A percentile compares a stretch with the other conserved stretches of the same genome.
phyloP scores from a whole-genome alignment of 1,284 basidiomycete genomes.

The Marasmius oreades region DNA sequence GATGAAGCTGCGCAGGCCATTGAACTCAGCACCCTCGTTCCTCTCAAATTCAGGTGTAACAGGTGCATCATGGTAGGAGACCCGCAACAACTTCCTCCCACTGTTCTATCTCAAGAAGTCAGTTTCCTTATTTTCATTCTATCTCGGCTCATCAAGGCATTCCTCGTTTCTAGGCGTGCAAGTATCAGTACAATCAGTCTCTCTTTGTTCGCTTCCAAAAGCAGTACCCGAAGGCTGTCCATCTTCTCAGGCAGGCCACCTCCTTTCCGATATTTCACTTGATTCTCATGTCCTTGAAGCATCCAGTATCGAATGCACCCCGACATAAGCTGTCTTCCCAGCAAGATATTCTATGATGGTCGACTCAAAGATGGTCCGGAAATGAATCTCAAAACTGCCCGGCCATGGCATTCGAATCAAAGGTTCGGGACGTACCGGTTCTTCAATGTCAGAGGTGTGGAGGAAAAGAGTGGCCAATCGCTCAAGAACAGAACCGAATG shows the following conservation, averaged over 20 bases:
- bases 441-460: slow-evolving; percentile 73
- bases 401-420: slow-evolving; percentile 81
- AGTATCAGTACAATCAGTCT: slow-evolving; percentile 84
- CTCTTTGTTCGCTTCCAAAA: slow-evolving; percentile 93
- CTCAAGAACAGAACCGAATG: slow-evolving; percentile 80
- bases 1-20: slow-evolving; percentile 99
- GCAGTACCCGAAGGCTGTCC: slow-evolving; percentile 74
- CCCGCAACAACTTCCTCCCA: slow-evolving; percentile 96
- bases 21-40: slow-evolving; percentile 95
- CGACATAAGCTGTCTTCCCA: slow-evolving; percentile 89
- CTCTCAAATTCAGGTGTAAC: slow-evolving; percentile 84
- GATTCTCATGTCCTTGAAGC: slow-evolving; percentile 34
- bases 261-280: slow-evolving; percentile 1
- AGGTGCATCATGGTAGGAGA: slow-evolving; percentile 97
- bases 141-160: not conserved
- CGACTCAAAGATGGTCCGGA: slow-evolving; percentile 83
- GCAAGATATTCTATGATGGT: slow-evolving; percentile 84
- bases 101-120: slow-evolving; percentile 86
- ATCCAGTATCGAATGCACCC: slow-evolving; percentile 99
- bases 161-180: slow-evolving; percentile 53
- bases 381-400: slow-evolving; percentile 82
- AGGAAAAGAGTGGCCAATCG: slow-evolving; percentile 63
- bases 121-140: slow-evolving; percentile 13
- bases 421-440: slow-evolving; percentile 91
- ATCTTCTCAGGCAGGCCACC: slow-evolving; percentile 76